These are phyloP conservation scores for Populus hybrid DNA, from an alignment of 441 rosid genomes.

Conservation along the genomic window DNA sequence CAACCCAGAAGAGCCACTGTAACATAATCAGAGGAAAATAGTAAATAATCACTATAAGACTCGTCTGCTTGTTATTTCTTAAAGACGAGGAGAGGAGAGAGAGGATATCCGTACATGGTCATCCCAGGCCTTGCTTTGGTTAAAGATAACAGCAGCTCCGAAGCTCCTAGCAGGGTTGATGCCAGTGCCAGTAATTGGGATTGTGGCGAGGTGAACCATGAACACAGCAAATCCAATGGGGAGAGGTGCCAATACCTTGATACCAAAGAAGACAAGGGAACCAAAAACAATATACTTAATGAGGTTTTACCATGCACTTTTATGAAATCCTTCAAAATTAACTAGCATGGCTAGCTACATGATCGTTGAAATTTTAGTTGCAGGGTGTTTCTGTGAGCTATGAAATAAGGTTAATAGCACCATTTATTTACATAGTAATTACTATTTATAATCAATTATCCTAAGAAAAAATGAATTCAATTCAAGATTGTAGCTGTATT, in stretches of 20 bases:
- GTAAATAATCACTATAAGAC: not conserved
- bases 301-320: not conserved
- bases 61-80: not conserved
- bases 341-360: not conserved
- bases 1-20: conserved; percentile 40
- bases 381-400: not conserved
- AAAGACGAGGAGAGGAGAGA: not conserved
- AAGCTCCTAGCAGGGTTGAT: conserved; percentile 84
- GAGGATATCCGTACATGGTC: conserved; percentile 48
- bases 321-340: not conserved
- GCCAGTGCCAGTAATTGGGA: conserved; percentile 75
- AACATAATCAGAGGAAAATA: not conserved
- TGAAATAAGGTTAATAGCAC: too few species aligned
- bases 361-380: not conserved
- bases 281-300: not conserved
- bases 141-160: conserved; percentile 75
- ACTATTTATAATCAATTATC: too few species aligned
- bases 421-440: too few species aligned
- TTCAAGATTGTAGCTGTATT: not conserved
- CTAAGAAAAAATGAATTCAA: too few species aligned
- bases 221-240: conserved; percentile 88
- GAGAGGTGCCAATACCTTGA: conserved; percentile 70
- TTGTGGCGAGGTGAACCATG: conserved; percentile 81
- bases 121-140: conserved; percentile 70
- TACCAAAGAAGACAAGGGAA: not conserved